Evolutionary conservation across 805 yeast genomes (phyloP), one percentile per base, ranked within the genome.

Genomic region (Kazachstania martiniae): DNA sequence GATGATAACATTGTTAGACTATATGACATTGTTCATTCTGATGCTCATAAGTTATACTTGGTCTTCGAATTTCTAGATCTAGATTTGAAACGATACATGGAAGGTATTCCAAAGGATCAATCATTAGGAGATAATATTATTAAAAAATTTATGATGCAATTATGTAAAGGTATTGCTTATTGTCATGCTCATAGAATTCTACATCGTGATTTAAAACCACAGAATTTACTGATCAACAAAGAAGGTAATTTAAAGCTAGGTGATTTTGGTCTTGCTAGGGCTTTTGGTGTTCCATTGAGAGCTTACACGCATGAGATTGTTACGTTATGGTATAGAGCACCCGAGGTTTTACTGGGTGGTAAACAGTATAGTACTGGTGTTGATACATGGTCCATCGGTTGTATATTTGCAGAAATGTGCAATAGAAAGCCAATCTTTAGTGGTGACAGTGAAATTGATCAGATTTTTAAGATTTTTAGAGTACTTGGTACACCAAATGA

Each of bases 311-410:
- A 89, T 58, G 98, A 91, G 57, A 97, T 91, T 33, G 98, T 91
- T 28, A 91, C 98, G 0, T 64, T 91, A 41, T 91, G 98, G 98
- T 89, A 89, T 59, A 72, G 98, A 42, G 95, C 97, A 0, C 98
- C 98, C 0, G 98, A 89, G 54, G 97, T 91, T 19, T 64, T 91
- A 32, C 68, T 91, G 51, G 98, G 98, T 2, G 85, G 95, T 3
- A 74, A 95, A 46, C 89, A 93, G 35, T 91, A 91, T 59, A 82
- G 95, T 28, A 91, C 98, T 0, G 87, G 95, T 7, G 93, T 91
- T 39, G 98, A 91, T 55, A 84, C 91, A 62, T 91, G 98, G 98
- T 85, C 95, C 12, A 93, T 95, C 12, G 98, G 98, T 12, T 91
- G 98, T 61, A 91, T 91, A 34, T 72, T 91, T 56, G 97, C 96